Conservation (phyloP, 2,329 filamentous ascomycete species). For the Hymenoscyphus fraxineus region DNA sequence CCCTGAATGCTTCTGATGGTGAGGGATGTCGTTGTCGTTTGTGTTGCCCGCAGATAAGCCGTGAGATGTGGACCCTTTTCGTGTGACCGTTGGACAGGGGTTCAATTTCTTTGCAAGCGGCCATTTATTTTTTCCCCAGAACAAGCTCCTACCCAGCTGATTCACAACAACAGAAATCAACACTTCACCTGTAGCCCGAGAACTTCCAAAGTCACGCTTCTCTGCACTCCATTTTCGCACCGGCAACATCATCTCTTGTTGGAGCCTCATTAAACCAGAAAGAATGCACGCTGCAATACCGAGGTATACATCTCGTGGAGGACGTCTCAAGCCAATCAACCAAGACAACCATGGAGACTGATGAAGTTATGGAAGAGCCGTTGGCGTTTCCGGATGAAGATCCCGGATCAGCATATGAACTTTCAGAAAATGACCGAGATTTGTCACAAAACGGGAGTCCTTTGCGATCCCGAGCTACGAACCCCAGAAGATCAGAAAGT, state of each 20-base stretch:
- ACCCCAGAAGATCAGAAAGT: constrained; percentile 7
- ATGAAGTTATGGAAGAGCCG: neutral
- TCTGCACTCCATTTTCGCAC: neutral
- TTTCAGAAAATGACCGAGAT: constrained; percentile 19
- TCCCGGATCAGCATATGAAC: constrained; percentile 31
- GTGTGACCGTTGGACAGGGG: neutral
- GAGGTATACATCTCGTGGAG: constrained; percentile 13
- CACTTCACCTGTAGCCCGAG: too few species aligned
- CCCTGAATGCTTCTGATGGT: neutral
- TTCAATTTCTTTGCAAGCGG: neutral
- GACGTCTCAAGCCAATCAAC: neutral
- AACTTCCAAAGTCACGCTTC: neutral
- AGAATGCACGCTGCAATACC: constrained; percentile 10
- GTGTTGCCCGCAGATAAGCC: neutral
- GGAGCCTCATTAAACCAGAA: neutral
- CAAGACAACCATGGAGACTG: neutral
- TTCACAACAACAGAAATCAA: neutral
- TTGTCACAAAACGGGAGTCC: constrained; percentile 16
- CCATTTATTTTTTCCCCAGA: neutral
- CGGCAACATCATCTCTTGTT: neutral
- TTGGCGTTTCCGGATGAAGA: constrained; percentile 20
- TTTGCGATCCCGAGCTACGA: constrained; percentile 8
- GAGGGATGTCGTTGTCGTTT: constrained; percentile 7
- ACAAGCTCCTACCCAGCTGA: neutral
- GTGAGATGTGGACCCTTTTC: neutral